Base-by-base conservation (phyloP, 495 filamentous ascomycete species). In the Clohesyomyces aquaticus region DNA sequence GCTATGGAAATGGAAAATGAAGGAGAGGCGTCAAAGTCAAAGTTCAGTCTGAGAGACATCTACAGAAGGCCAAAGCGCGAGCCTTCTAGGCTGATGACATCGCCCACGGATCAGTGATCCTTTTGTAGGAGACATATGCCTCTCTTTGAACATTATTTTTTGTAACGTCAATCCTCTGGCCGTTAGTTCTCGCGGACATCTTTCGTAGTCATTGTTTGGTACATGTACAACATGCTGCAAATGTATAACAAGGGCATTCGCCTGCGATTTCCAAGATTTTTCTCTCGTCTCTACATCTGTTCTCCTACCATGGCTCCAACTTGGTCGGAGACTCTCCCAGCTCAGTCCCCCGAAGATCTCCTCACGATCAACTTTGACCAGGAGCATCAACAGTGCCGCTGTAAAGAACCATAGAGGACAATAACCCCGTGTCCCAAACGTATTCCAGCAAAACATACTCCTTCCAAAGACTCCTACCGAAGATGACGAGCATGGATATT, bases 21-120 rank as follows among this genome's bases (percentile, higher is more conserved):
- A 38, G 32, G 32, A 38, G 32, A 38, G 32, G 32, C 32, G 32
- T 38, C 32, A 38, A 38, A 38, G 32, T 38, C 32, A 38, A 38
- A 38, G 14, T 38, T 38, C 32, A 38, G 32, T 38, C 32, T 38
- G 14, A 38, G 32, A 38, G 32, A 38, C 32, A 38, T 38, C 32
- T 38, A 38, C 32, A 38, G 32, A 38, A 38, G 32, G 32, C 32
- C 32, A 38, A 38, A 38, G 32, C 32, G 14, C 32, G 32, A 38
- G 32, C 6, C 32, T 38, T 38, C 32, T 38, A 38, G 32, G 32
- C 32, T 38, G 32, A 6, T 38, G 32, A 38, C 32, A 38, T 14
- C 32, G 32, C 32, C 32, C 32, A 38, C 32, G 32, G 32, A 38
- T 38, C 32, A 38, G 32, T 38, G 32, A 38, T 38, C 32, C 32